Evolutionary conservation across 2,329 filamentous ascomycete species (phyloP).

Genomic region (Calonectria ilicicola): DNA sequence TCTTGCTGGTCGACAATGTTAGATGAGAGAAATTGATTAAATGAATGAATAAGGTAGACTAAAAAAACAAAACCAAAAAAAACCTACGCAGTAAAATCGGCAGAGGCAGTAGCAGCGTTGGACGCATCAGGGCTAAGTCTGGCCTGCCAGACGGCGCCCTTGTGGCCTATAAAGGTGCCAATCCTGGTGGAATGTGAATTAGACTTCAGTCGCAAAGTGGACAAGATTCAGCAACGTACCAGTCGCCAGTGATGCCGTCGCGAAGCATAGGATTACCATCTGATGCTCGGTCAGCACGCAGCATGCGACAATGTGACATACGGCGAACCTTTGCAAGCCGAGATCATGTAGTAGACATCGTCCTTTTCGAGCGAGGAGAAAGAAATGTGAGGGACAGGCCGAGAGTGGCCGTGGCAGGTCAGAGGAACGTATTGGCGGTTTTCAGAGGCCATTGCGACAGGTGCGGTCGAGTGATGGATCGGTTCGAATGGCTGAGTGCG

Average conservation of each 20-base stretch:
- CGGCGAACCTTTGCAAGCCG: constrained; percentile 83
- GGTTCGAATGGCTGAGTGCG: background rate
- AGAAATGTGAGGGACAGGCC: constrained; percentile 89
- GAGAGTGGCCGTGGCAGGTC: constrained; percentile 94
- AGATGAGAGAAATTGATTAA: background rate
- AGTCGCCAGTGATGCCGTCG: constrained; percentile 94
- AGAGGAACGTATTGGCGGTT: constrained; percentile 80
- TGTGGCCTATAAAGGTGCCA: constrained; percentile 97
- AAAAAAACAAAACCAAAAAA: background rate
- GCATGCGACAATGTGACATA: constrained; percentile 22
- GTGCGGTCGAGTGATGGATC: constrained; percentile 6
- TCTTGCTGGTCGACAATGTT: constrained; percentile 73
- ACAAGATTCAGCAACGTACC: constrained; percentile 61
- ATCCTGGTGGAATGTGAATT: constrained; percentile 75
- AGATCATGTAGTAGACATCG: constrained; percentile 91
- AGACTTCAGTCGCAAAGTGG: constrained; percentile 5
- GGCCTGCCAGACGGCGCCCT: constrained; percentile 97
- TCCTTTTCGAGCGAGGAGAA: constrained; percentile 88
- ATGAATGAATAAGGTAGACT: background rate
- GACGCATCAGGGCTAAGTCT: constrained; percentile 88
- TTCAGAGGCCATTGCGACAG: constrained; percentile 50
- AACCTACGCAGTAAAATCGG: constrained; percentile 91
- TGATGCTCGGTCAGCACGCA: constrained; percentile 52
- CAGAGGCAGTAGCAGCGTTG: constrained; percentile 91
- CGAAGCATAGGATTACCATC: constrained; percentile 99